Base-by-base conservation (phyloP, 371 early-diverging fungal genomes). In the Syncephalastrum monosporum region DNA sequence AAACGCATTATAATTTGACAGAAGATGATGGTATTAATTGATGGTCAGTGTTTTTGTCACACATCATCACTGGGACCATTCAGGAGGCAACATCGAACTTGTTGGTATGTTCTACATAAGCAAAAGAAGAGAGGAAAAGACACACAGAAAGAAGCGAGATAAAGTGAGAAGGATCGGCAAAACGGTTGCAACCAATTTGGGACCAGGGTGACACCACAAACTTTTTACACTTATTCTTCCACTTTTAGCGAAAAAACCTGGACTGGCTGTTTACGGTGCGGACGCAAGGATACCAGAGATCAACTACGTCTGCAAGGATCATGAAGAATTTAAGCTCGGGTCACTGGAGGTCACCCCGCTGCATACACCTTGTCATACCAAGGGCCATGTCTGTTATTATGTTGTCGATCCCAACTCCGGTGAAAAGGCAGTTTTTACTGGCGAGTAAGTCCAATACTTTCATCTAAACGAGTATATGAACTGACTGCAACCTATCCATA, bases 331-430 rank as follows among this genome's bases (percentile, higher is more conserved):
- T 66, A 83, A 81, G 42, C 61, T 95, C 15, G 92, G 94, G 42
- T 75, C 77, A 4, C 64, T 92, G 19, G 74, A 74, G 23, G 65
- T 90, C 21, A 82, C 81, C n/a, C 79, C 88, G 0, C 65, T 91
- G 1, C 76, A 82, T 66, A 95, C 96, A 6, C 82, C 83, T 25
- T 92, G 96, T 59, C 97, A 97, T 69, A 97, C 97, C 24, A 85
- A 82, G 53, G 93, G 95, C 41, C 89, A 90, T 69, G 86, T 94
- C 8, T 87, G 88, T 59, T 96, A 89, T 74, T 93, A 84, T 68
- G 86, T 93, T 27, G 78, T 69, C 17, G 89, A 86, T 62, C 72
- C 72, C n/a, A 47, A 57, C 29, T 74, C 65, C 29, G 60, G 64
- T 60, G 69, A 66, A 59, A 61, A 63, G 55, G 79, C 75, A 1